Conservation (phyloP, 2,329 filamentous ascomycete genomes). For the Verticillium nubilum region DNA sequence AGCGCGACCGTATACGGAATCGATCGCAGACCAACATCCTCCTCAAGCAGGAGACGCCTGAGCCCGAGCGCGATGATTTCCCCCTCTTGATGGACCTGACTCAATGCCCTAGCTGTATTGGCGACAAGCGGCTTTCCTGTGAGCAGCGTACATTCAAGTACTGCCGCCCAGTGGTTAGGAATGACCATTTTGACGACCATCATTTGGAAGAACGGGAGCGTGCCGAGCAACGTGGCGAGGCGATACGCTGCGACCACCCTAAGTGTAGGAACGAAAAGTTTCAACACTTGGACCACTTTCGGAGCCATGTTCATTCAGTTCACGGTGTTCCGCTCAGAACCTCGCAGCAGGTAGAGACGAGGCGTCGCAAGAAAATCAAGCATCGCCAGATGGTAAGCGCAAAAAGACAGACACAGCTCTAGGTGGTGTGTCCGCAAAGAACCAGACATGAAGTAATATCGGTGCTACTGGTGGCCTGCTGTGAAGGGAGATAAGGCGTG, state of each 20-base stretch:
- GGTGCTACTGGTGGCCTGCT: no score
- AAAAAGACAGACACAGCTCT: not conserved
- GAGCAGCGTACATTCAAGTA: slow-evolving; percentile 12
- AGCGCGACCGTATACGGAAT: slow-evolving; percentile 1
- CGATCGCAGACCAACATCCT: not conserved
- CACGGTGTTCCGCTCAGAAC: not conserved
- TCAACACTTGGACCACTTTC: not conserved
- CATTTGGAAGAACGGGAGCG: slow-evolving; percentile 10
- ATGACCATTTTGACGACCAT: slow-evolving; percentile 17
- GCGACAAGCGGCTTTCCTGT: slow-evolving; percentile 8
- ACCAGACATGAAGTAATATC: no score
- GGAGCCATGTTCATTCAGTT: not conserved
- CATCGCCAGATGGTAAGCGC: not conserved
- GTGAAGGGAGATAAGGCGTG: no score
- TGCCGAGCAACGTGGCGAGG: not conserved
- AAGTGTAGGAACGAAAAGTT: slow-evolving; percentile 1
- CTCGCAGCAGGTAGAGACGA: not conserved
- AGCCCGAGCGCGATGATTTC: slow-evolving; percentile 9
- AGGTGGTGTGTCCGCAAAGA: not conserved
- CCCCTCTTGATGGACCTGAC: slow-evolving; percentile 12
- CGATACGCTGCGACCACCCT: slow-evolving; percentile 1
- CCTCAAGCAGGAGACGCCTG: slow-evolving; percentile 4
- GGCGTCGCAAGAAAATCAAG: not conserved
- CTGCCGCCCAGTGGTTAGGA: slow-evolving; percentile 11
- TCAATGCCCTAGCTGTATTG: slow-evolving; percentile 15